Evolutionary conservation across 345 rosid genomes (phyloP).

Genomic region (Bruguiera gymnorhiza): DNA sequence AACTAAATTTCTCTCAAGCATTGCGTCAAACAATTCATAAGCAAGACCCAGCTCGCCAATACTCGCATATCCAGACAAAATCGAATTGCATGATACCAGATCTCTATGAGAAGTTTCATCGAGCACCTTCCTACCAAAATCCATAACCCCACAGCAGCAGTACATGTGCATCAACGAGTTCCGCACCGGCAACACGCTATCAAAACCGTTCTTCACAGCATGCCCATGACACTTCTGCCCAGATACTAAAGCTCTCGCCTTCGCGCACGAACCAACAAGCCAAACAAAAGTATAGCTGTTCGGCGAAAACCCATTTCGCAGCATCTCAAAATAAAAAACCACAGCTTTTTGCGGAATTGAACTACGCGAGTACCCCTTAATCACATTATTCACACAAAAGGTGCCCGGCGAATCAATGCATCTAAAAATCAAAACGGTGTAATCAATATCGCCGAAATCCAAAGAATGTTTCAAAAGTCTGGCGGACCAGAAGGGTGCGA

Average conservation of each 20-base stretch:
- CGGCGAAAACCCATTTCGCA: constrained; percentile 46
- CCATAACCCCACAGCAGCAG: constrained; percentile 35
- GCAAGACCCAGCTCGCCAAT: constrained; percentile 37
- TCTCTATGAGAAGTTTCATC: constrained; percentile 52
- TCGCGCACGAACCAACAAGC: constrained; percentile 45
- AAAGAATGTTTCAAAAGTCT: constrained; percentile 45
- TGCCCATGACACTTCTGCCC: constrained; percentile 61
- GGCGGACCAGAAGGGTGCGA: constrained; percentile 48
- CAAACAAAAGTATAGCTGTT: constrained; percentile 60
- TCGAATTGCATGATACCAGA: constrained; percentile 56
- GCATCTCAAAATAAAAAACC: constrained; percentile 45
- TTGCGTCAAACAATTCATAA: constrained; percentile 44
- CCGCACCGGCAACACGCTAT: constrained; percentile 45
- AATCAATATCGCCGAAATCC: constrained; percentile 40
- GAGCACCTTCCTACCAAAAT: constrained; percentile 46
- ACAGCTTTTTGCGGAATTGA: constrained; percentile 38
- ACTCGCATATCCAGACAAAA: constrained; percentile 26
- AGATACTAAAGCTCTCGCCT: constrained; percentile 14
- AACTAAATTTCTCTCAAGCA: constrained; percentile 42
- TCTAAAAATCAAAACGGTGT: constrained; percentile 41
- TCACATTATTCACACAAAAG: constrained; percentile 41
- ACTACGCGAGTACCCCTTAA: constrained; percentile 45
- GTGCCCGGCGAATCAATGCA: constrained; percentile 36
- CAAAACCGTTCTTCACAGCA: constrained; percentile 53
- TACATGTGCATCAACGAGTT: constrained; percentile 60